Conservation (phyloP, 2,329 filamentous ascomycete species). For the Kalmusia sp. region DNA sequence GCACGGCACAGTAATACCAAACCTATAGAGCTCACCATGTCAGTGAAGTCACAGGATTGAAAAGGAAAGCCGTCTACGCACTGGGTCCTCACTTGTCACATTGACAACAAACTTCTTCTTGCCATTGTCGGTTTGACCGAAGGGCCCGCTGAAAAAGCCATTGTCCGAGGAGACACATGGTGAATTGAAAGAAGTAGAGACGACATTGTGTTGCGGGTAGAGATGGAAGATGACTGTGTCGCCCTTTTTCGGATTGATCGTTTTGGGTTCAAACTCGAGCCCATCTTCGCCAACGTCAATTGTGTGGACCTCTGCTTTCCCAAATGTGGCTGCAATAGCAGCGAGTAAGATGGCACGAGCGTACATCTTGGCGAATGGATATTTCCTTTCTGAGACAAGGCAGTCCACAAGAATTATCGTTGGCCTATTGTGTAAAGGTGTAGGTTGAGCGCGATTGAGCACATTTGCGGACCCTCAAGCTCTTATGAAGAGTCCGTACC, state of each 20-base stretch:
- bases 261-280: conserved; percentile 9
- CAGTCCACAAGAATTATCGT: no score
- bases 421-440: neutral
- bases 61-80: neutral
- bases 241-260: conserved; percentile 6
- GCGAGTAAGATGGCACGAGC: neutral
- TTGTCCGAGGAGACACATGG: conserved; percentile 9
- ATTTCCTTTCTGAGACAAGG: neutral
- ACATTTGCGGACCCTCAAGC: neutral
- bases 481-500: neutral
- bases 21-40: neutral
- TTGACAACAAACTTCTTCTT: conserved; percentile 32
- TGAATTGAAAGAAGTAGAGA: conserved; percentile 2
- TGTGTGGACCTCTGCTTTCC: conserved; percentile 3
- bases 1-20: conserved; percentile 31
- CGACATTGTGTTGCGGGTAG: conserved; percentile 13
- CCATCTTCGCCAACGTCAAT: conserved; percentile 12
- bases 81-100: conserved; percentile 25
- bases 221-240: conserved; percentile 16
- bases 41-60: neutral
- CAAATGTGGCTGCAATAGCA: neutral
- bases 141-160: conserved; percentile 31
- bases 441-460: neutral
- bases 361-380: neutral
- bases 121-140: conserved; percentile 23